Evolutionary conservation across 2,329 filamentous ascomycete genomes (phyloP), one percentile per base, ranked within the genome.

Genomic region (Fusarium verrucosum): DNA sequence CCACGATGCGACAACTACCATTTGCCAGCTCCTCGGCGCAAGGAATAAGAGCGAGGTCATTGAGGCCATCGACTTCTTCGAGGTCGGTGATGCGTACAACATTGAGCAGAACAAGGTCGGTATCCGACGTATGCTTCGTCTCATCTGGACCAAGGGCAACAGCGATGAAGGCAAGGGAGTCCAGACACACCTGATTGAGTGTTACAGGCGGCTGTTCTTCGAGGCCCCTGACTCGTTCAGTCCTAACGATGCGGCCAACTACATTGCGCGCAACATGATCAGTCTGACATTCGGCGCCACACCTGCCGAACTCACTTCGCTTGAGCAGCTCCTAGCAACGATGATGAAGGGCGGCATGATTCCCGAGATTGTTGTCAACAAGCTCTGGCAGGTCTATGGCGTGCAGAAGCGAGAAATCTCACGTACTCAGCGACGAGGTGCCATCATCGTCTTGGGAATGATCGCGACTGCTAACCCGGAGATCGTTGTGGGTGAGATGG

Each of bases 61-160:
- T 62, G 96, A 99, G 76, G 95, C 96, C 16, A 99, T 99, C 88
- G 95, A 99, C 75, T 99, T 96, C 78, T 96, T 99, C 69, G 93
- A 96, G 69, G 88, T 97, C 40, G 90, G 95, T 40, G 94, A 99
- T 75, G 94, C 94, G 7, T 98, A 98, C 83, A 95, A 96, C 76
- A 90, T 99, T 57, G 92, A 97, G 76, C 92, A 95, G 68, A 93
- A 96, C 73, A 94, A 96, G 76, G 80, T 90, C 35, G 95, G 96
- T 55, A 98, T 99, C 72, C 87, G 94, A 58, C 90, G 93, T 55
- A 99, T 99, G 95, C 84, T 99, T 64, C 89, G 94, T 50, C 83
- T 99, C 19, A 99, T 99, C 76, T 99, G 95, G 95, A 99, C 95
- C 65, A 99, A 99, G 79, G 94, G 95, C 70, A 99, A 98, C 79